Evolutionary conservation across 2,329 filamentous ascomycete species (phyloP).

Genomic region (Aspergillus tubingensis): DNA sequence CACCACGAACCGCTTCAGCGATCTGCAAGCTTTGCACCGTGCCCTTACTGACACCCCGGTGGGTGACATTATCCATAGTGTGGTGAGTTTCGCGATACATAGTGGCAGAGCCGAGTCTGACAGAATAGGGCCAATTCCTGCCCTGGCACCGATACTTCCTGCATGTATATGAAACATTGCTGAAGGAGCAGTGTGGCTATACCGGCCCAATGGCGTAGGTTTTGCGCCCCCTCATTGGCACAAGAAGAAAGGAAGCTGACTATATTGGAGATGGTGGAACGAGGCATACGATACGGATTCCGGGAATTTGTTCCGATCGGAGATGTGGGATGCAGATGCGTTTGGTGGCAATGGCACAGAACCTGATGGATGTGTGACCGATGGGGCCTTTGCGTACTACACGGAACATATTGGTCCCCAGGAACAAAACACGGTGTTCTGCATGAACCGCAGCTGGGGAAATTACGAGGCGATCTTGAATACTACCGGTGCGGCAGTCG

Average conservation of each 20-base stretch:
- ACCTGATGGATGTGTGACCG: conserved; percentile 4
- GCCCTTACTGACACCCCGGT: neutral
- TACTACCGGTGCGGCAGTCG: neutral
- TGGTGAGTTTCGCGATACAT: neutral
- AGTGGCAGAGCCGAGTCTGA: neutral
- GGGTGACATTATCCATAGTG: neutral
- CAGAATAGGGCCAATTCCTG: neutral
- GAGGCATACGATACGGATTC: neutral
- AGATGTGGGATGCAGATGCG: conserved; percentile 1
- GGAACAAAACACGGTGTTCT: conserved; percentile 10
- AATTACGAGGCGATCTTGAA: neutral
- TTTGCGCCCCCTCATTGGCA: no score
- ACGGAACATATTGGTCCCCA: conserved; percentile 13
- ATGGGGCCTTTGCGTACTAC: conserved; percentile 12
- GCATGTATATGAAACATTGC: neutral
- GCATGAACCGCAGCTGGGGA: conserved; percentile 3
- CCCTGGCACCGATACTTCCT: neutral
- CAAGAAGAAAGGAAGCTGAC: neutral
- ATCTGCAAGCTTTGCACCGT: neutral
- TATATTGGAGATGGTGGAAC: neutral
- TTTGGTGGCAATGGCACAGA: conserved; percentile 13
- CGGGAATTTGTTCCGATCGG: neutral
- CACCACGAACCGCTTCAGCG: conserved; percentile 1
- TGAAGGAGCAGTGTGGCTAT: neutral
- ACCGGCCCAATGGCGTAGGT: neutral